Evolutionary conservation across 768 basidiomycete genomes (phyloP), one percentile per base, ranked within the genome.

Genomic region (Hygrocybe punicea): DNA sequence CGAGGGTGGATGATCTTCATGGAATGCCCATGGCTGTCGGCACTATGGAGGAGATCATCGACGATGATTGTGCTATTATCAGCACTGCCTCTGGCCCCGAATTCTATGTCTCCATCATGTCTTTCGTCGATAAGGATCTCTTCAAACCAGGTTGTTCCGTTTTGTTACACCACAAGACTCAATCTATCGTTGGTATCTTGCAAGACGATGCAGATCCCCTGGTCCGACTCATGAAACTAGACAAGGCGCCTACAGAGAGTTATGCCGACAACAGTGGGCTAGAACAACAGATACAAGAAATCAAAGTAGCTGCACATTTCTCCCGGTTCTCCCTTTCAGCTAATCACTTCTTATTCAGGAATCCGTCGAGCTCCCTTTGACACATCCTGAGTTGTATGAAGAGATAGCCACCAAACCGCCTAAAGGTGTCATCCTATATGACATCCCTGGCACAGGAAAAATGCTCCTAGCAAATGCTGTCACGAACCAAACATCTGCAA

Each of bases 401-500:
- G 96, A 98, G 78, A 98, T 99, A 96, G 97, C 96, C 55, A 98
- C 98, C 73, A 90, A 90, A 65, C 97, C 96, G n/a, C 97, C 97
- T 19, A 98, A 98, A 72, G 97, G 97, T 76, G 96, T 99, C 68
- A 98, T 99, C 62, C 83, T 99, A 1, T 99, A n/a, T n/a, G n/a
- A n/a, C n/a, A n/a, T n/a, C n/a, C n/a, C n/a, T n/a, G n/a, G n/a
- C n/a, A n/a, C n/a, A 98, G 97, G 97, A 54, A 99, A 99, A 76
- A 99, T 97, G 0, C 83, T 99, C 0, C 83, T 99, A 2, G 97
- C 97, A 16, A 98, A 97, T 70, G 96, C 96, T 0, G 94, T 98
- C 8, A 95, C 96, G 29, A 97, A 98, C 70, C 95, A 98, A 74
- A 98, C 96, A 39, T 97, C 94, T 3, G 95, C 96, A 0, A 98